These are phyloP conservation scores for Cutaneotrichosporon sp. DNA, from an alignment of 1,284 basidiomycete species.

Conservation along the genomic window DNA sequence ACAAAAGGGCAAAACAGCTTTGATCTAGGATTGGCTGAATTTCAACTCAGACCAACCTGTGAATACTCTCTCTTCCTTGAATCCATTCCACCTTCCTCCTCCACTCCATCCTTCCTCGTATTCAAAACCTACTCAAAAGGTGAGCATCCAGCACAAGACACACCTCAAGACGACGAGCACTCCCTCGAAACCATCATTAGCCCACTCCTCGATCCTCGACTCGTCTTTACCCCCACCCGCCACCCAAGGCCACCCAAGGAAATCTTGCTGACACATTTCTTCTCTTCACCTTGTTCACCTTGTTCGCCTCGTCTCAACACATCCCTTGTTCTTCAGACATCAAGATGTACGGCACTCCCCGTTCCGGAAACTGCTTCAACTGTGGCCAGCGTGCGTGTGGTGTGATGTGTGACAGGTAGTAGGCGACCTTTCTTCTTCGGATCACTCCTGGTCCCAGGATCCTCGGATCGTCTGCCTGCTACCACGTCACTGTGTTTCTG, in stretches of 20 bases:
- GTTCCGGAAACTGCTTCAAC: slow-evolving; percentile 52
- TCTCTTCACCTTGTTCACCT: neutral
- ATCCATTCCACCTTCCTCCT: neutral
- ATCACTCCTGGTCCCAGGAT: neutral
- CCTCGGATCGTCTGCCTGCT: slow-evolving; percentile 1
- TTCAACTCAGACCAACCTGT: neutral
- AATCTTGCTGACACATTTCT: slow-evolving; percentile 2
- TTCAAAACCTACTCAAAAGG: neutral
- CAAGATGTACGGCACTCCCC: slow-evolving; percentile 45
- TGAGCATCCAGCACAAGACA: slow-evolving; percentile 5
- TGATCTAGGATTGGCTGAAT: neutral
- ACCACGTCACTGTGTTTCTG: neutral
- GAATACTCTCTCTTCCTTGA: neutral
- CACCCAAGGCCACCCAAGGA: neutral
- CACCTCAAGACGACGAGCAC: neutral
- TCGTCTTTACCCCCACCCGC: slow-evolving; percentile 4
- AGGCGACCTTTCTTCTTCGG: slow-evolving; percentile 5
- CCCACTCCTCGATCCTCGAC: neutral
- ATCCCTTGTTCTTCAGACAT: slow-evolving; percentile 10
- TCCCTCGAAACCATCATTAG: neutral
- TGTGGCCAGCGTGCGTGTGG: slow-evolving; percentile 49
- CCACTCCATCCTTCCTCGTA: too few species aligned
- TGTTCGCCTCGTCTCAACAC: neutral
- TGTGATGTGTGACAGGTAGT: slow-evolving; percentile 26
- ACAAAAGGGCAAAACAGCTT: neutral